A percentile compares a stretch with the other conserved stretches of the same genome.
Evolutionary conservation across 2,329 filamentous ascomycete species (phyloP).

Genomic region (Coleophoma crateriformis): DNA sequence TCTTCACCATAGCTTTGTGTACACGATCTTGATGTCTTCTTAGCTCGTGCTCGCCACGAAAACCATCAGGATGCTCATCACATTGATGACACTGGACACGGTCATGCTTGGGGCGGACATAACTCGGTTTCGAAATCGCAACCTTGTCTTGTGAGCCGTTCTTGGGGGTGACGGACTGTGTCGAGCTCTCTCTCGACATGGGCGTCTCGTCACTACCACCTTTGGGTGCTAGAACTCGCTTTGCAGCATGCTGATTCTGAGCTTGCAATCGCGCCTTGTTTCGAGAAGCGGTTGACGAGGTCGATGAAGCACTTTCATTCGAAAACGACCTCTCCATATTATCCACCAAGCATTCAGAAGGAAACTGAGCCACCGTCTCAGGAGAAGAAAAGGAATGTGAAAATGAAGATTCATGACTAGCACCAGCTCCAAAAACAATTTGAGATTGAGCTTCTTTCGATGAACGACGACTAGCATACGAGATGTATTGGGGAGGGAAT

Average conservation of each 20-base stretch:
- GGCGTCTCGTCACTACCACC: slow-evolving; percentile 19
- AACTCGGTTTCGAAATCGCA: slow-evolving; percentile 25
- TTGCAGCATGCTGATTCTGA: slow-evolving; percentile 20
- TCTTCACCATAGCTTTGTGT: slow-evolving; percentile 53
- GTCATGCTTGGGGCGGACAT: slow-evolving; percentile 28
- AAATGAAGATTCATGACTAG: slow-evolving; percentile 24
- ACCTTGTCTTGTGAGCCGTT: slow-evolving; percentile 24
- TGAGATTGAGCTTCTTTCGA: slow-evolving; percentile 26
- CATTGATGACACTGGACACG: slow-evolving; percentile 59
- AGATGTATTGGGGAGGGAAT: slow-evolving; percentile 14
- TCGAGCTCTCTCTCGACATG: slow-evolving; percentile 22
- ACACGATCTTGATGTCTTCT: slow-evolving; percentile 62
- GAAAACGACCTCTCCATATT: slow-evolving; percentile 27
- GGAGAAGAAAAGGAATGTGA: slow-evolving; percentile 19
- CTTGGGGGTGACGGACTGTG: slow-evolving; percentile 20
- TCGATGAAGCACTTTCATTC: slow-evolving; percentile 26
- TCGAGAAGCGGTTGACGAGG: slow-evolving; percentile 20
- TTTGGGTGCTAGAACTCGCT: slow-evolving; percentile 24
- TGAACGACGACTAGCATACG: slow-evolving; percentile 20
- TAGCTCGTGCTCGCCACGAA: slow-evolving; percentile 85
- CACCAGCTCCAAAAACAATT: slow-evolving; percentile 25
- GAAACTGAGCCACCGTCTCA: slow-evolving; percentile 12
- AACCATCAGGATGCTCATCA: slow-evolving; percentile 77
- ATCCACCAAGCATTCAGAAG: slow-evolving; percentile 18
- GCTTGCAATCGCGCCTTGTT: slow-evolving; percentile 24